A percentile compares a stretch with the other conserved stretches of the same genome.
Evolutionary conservation across 148 eudicot genomes (phyloP).

Genomic region (Persicaria tinctoria): DNA sequence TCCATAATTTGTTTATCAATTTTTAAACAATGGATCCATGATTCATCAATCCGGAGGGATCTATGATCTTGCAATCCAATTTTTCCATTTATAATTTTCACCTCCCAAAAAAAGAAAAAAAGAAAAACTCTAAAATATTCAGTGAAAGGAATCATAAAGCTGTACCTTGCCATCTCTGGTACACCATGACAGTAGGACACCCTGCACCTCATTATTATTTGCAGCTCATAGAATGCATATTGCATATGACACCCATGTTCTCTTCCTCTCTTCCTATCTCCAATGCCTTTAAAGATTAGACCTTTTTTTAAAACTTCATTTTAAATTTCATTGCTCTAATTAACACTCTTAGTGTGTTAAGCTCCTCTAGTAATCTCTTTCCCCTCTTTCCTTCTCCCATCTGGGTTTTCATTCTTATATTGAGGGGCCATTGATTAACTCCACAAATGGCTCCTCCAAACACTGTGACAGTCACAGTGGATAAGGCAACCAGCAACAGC

Average conservation of each 20-base stretch:
- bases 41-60: too few species aligned
- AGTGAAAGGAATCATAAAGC: conserved; percentile 1
- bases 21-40: too few species aligned
- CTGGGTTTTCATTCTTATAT: conserved; percentile 22
- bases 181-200: background rate
- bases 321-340: background rate
- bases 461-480: conserved; percentile 38
- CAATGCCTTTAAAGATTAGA: background rate
- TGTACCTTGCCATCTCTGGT: conserved; percentile 8
- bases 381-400: conserved; percentile 6
- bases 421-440: conserved; percentile 19
- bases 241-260: conserved; percentile 16
- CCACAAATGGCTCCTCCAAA: conserved; percentile 21
- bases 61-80: background rate
- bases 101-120: background rate
- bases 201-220: conserved; percentile 10
- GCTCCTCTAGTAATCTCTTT: background rate
- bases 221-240: conserved; percentile 10
- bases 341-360: background rate
- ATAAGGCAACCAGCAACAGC: conserved; percentile 26
- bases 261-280: conserved; percentile 8
- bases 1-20: too few species aligned
- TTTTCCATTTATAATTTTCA: background rate
- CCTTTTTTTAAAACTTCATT: background rate
- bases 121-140: background rate